Evolutionary conservation across 2,329 filamentous ascomycete species (phyloP).

Genomic region (Apiospora hydei): DNA sequence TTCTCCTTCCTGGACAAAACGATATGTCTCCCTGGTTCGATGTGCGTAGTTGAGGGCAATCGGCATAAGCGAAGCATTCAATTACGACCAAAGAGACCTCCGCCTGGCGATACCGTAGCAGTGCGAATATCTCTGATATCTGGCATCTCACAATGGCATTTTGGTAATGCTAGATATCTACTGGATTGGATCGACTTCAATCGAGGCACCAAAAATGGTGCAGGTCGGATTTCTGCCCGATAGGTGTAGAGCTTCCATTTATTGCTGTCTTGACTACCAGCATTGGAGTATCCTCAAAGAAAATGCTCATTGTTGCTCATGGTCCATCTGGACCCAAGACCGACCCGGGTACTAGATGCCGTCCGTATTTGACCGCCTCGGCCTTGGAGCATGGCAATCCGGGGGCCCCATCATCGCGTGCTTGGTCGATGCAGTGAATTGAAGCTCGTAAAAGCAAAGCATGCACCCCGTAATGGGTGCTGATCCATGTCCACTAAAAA

Average conservation of each 20-base stretch:
- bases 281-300: not conserved
- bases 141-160: not conserved
- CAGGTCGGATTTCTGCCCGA: no score
- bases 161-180: not conserved
- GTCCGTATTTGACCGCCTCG: not conserved
- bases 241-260: not conserved
- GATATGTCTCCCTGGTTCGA: not conserved
- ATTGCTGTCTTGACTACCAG: not conserved
- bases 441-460: not conserved
- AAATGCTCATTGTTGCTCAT: constrained; percentile 16
- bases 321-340: not conserved
- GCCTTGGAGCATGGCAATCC: not conserved
- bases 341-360: not conserved
- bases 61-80: no score
- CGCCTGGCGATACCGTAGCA: not conserved
- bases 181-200: not conserved
- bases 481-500: not conserved
- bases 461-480: not conserved
- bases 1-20: not conserved
- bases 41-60: not conserved
- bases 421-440: not conserved
- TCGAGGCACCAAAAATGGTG: not conserved
- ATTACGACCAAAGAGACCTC: not conserved
- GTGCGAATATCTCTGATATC: not conserved
- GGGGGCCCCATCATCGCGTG: not conserved